Evolutionary conservation across 2,329 filamentous ascomycete genomes (phyloP), one percentile per base, ranked within the genome.

Genomic region (Fusarium sp.): DNA sequence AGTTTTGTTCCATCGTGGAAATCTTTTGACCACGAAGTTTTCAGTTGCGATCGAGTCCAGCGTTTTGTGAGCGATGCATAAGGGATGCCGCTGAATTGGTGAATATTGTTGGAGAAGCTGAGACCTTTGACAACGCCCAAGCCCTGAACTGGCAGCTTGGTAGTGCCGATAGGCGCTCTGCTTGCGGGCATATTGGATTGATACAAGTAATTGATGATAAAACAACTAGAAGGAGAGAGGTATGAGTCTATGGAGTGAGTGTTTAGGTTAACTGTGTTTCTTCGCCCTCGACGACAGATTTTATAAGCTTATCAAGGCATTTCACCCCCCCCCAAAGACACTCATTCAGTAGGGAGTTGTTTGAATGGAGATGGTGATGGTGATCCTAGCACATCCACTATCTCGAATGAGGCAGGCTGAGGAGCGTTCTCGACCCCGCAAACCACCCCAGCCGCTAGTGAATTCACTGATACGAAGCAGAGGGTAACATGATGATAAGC

Each of bases 71-170:
- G 48, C 5, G 23, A 35, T 21, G 55, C 66, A 5, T 69, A 69
- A 4, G 66, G 66, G 12, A 69, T 69, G 12, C 66, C 66, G 21
- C 37, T 57, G 52, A 57, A 69, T n/a, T 69, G 66, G 8, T 47
- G 46, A 16, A 69, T 55, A 6, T 42, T 49, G 7, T 43, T 13
- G 2, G 64, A 21, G 39, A 68, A 69, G 16, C 28, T 49, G 6
- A 69, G 29, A 3, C 66, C 66, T 24, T 65, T 29, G 0, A 58
- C 53, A 2, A 29, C 24, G 9, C 49, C 37, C 18, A 53, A 26
- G 4, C 35, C 37, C 20, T 31, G 20, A 23, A 53, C 49, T 21
- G 8, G 18, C 7, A 53, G 24, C 16, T 53, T 26, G 28, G 37
- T 43, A 31, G 16, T 43, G 1, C 26, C 49, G 12, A 53, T 11